Base-by-base conservation (phyloP, 78 protist species). In the Guillardia theta region DNA sequence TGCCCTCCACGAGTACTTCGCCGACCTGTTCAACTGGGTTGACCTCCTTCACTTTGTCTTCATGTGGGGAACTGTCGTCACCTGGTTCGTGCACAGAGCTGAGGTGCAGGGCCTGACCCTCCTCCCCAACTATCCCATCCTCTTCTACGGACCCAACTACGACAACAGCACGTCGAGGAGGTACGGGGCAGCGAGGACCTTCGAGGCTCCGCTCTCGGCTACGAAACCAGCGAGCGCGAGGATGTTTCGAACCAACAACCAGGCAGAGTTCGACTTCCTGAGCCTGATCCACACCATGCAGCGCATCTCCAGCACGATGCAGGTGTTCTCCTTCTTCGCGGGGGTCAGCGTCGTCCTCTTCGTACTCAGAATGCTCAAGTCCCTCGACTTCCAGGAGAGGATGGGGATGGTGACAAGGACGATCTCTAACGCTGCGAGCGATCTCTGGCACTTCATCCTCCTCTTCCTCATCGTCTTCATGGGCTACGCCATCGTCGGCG, bases 361-460 rank as follows among this genome's bases (percentile, higher is more conserved):
- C 48, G 39, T 78, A 45, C 48, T 78, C 45, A 45, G 90, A 10
- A 37, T 78, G 24, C 18, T 78, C 90, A 78, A 78, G 90, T 46
- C 48, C 0, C 90, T 78, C 53, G 90, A 78, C 90, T 78, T 78
- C 48, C n/a, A n/a, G n/a, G n/a, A n/a, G n/a, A n/a, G n/a, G n/a
- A n/a, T n/a, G n/a, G n/a, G n/a, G n/a, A n/a, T n/a, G n/a, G n/a
- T n/a, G n/a, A n/a, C n/a, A n/a, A n/a, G n/a, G n/a, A 70, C 83
- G 41, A 33, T 24, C 83, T 24, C 10, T 24, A 24, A 70, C 33
- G 83, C 83, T 24, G 41, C 41, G 36, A 33, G 10, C 36, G 83
- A 70, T 43, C 83, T 70, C 27, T 70, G 83, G 83, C 83, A 70
- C 22, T 70, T 70, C 83, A 15, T 70, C 22, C 83, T 70, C 36